Evolutionary conservation across 2,329 filamentous ascomycete genomes (phyloP), one percentile per base, ranked within the genome.

Genomic region (Pyricularia sp.): DNA sequence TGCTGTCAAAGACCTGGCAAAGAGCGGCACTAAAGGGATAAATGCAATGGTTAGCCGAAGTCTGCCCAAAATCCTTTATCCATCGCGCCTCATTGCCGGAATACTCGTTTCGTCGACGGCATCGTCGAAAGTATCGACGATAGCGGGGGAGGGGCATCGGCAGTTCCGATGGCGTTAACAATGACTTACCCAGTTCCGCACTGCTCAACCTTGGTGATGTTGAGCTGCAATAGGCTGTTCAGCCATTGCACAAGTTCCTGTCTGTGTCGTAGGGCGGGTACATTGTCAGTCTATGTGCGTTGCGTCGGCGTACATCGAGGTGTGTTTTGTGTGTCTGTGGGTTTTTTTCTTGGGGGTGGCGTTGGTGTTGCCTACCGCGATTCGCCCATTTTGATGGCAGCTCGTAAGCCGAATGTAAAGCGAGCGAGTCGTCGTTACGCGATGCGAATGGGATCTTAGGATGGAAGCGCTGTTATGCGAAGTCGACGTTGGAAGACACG

Each of bases 181-280:
- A 9, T 66, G 68, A 76, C 81, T 72, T 87, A 97, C 93, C 93
- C 94, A 74, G 93, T 97, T 76, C 94, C 94, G 77, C 93, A 97
- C 84, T 99, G 94, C 81, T 99, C 94, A 76, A 99, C 91, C 80
- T 97, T 97, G 73, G 90, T 97, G 73, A 99, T 87, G 81, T 97
- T 99, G 73, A 99, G 88, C 81, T 97, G 92, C 63, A 99, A 87
- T 68, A 99, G 89, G 83, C 90, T 93, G 83, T 99, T 99, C 70
- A 97, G 82, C 94, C 94, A 99, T 79, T 88, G 85, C 71, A 99
- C 83, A 71, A 99, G 86, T 81, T 99, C 94, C 80, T 99, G 94
- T 82, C 94, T 97, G 72, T 5, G 40, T 49, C 8, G 66, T 68
- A 35, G 64, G 66, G 60, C 28, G 24, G 24, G 63, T 63, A n/a